Base-by-base conservation (phyloP, 768 basidiomycete species). In the Pholiota molesta region DNA sequence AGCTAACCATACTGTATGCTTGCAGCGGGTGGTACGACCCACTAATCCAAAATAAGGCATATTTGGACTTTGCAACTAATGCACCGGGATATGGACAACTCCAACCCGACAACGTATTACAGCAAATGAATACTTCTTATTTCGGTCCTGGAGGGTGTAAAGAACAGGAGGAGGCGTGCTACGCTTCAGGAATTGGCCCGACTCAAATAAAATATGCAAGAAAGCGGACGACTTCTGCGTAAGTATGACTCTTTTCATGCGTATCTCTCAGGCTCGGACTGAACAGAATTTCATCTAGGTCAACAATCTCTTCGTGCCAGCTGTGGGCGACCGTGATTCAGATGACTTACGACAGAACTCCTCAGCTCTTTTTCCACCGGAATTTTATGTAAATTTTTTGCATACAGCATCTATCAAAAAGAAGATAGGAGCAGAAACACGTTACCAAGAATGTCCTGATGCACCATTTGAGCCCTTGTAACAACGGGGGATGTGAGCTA, bases 61-160 rank as follows among this genome's bases (percentile, higher is more conserved):
- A 84, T 60, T 77, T 89, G 59, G 78, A 78, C 31, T 90, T 89
- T 59, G 85, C 86, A 0, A 80, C 79, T 0, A 69, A 86, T 39
- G 88, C 88, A 0, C 88, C 88, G 7, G 86, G 87, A 13, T 90
- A 89, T 63, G 88, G 88, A 5, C 86, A 81, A 62, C 81, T 90
- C 11, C 84, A 85, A 61, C 76, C 75, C 33, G 75, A 81, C 47
- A 60, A 66, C 3, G 80, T 84, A 1, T 69, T 89, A 40, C 69
- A 73, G 31, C 62, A 77, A 35, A 72, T 89, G 23, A 85, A 82
- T 33, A 56, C 77, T 0, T 74, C 83, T 1, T 87, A 76, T 67
- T 87, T 80, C 62, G 71, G 70, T 7, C 45, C 76, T 0, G 73
- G 76, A 7, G 88, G 88, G 8, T 90, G 88, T 63, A 68, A 77